phyloP scores from a whole-genome alignment of 2,329 filamentous ascomycete genomes.

The Zelopaecilomyces penicillatus region DNA sequence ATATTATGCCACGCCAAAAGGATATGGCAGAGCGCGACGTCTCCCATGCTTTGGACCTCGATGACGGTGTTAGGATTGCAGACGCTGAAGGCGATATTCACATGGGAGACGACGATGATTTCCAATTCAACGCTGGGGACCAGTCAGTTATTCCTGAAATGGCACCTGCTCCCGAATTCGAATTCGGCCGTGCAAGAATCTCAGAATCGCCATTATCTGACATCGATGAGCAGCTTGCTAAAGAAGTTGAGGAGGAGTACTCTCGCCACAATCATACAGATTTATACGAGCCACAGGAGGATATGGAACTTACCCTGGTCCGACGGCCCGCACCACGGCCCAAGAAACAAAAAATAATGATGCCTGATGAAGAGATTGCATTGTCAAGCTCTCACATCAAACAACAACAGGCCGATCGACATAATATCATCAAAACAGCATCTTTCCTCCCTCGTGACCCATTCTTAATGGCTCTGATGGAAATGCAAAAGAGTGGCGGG shows the following conservation, averaged over 20 bases:
- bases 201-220: slow-evolving; percentile 65
- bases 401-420: slow-evolving; percentile 75
- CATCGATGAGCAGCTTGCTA: slow-evolving; percentile 54
- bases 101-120: slow-evolving; percentile 52
- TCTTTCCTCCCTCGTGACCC: slow-evolving; percentile 83
- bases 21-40: slow-evolving; percentile 47
- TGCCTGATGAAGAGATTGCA: slow-evolving; percentile 72
- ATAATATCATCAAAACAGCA: slow-evolving; percentile 75
- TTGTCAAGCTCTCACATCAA: slow-evolving; percentile 72
- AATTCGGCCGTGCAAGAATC: slow-evolving; percentile 50
- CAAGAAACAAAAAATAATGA: slow-evolving; percentile 69
- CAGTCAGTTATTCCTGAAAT: slow-evolving; percentile 48
- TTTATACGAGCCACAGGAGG: slow-evolving; percentile 53
- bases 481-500: slow-evolving; percentile 82
- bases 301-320: slow-evolving; percentile 49
- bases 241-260: slow-evolving; percentile 51
- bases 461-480: slow-evolving; percentile 76
- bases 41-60: slow-evolving; percentile 45
- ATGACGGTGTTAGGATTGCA: slow-evolving; percentile 49
- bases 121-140: slow-evolving; percentile 55
- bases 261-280: slow-evolving; percentile 45
- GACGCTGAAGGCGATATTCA: slow-evolving; percentile 56
- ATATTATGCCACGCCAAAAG: slow-evolving; percentile 49
- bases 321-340: slow-evolving; percentile 64
- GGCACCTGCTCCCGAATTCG: slow-evolving; percentile 37